phyloP scores from a whole-genome alignment of 768 basidiomycete species.

The Phlebiopsis flavidoalba region DNA sequence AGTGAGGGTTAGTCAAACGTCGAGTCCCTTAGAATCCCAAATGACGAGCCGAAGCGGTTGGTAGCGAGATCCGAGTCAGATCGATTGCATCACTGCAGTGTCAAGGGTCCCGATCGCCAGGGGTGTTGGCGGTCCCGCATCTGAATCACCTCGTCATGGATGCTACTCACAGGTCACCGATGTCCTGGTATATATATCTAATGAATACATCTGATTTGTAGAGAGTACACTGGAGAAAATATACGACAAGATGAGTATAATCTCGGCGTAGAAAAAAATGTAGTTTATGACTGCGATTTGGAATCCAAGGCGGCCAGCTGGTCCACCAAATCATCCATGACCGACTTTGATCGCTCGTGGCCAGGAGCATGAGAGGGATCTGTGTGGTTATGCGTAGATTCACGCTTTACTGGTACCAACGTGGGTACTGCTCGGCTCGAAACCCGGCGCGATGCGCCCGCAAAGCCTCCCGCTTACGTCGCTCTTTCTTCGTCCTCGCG shows the following conservation, averaged over 20 bases:
- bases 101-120: neutral
- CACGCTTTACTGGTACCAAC: slow-evolving; percentile 48
- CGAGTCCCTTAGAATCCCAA: neutral
- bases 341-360: slow-evolving; percentile 35
- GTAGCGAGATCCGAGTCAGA: slow-evolving; percentile 9
- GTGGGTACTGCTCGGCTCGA: slow-evolving; percentile 60
- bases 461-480: slow-evolving; percentile 56
- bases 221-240: neutral
- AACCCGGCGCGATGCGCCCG: slow-evolving; percentile 80
- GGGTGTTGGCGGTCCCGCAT: neutral
- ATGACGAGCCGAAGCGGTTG: neutral
- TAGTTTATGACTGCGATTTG: neutral
- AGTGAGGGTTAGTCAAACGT: neutral
- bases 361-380: slow-evolving; percentile 12
- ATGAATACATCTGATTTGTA: neutral
- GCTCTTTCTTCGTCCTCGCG: slow-evolving; percentile 79
- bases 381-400: slow-evolving; percentile 15
- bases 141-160: neutral
- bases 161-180: neutral
- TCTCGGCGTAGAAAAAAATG: neutral
- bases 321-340: slow-evolving; percentile 82
- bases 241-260: neutral
- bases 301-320: slow-evolving; percentile 68
- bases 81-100: slow-evolving; percentile 5
- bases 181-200: neutral